These are phyloP conservation scores for Mrakiaceae sp. DNA, from an alignment of 1,284 basidiomycete genomes.

Conservation along the genomic window DNA sequence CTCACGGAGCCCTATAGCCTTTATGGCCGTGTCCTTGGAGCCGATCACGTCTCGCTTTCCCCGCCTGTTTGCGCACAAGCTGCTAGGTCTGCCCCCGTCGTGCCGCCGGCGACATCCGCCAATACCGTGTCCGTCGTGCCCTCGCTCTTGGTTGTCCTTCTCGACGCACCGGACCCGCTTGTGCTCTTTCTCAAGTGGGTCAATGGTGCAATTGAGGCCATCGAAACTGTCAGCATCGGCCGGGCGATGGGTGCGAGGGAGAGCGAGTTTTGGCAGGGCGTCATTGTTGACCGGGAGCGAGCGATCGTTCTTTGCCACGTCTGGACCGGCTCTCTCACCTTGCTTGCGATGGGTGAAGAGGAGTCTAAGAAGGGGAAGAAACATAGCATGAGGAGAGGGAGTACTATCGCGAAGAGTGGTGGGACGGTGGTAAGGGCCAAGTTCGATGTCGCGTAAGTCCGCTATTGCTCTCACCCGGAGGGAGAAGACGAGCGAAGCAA, in stretches of 20 bases:
- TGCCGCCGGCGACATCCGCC: no score
- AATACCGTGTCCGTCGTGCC: not conserved
- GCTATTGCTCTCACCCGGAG: not conserved
- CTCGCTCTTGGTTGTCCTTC: not conserved
- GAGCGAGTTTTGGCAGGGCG: constrained; percentile 32
- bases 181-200: constrained; percentile 26
- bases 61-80: not conserved
- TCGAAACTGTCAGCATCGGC: constrained; percentile 2
- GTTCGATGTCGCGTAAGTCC: constrained; percentile 33
- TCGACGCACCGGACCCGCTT: constrained; percentile 25
- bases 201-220: not conserved
- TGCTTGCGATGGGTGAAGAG: constrained; percentile 30
- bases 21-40: constrained; percentile 32
- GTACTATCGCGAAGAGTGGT: not conserved
- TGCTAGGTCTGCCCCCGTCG: no score
- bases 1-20: no score
- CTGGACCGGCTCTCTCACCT: constrained; percentile 33
- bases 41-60: constrained; percentile 22
- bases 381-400: not conserved
- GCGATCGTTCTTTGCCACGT: constrained; percentile 27
- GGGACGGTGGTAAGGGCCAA: constrained; percentile 26
- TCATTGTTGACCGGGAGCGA: constrained; percentile 23
- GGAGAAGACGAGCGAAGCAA: not conserved
- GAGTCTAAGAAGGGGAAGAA: constrained; percentile 23
- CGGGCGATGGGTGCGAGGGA: constrained; percentile 23